Evolutionary conservation across 345 rosid genomes (phyloP).

Genomic region (Aquilaria yunnanensis): DNA sequence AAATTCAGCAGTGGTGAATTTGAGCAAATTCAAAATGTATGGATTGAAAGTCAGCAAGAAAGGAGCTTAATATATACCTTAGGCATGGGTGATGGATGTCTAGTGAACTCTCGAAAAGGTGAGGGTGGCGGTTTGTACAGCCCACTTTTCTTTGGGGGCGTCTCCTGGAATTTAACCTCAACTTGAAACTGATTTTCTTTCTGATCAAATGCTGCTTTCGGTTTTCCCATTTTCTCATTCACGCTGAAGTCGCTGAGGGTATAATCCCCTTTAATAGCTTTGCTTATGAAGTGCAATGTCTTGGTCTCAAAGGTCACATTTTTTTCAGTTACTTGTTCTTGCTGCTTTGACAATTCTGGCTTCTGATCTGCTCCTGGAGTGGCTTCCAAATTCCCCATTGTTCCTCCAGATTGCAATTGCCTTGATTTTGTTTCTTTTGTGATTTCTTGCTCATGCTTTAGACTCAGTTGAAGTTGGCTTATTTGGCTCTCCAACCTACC

Average conservation of each 20-base stretch:
- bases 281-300: slow-evolving; percentile 86
- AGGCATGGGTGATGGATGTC: slow-evolving; percentile 52
- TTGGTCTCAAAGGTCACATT: slow-evolving; percentile 60
- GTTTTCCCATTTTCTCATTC: slow-evolving; percentile 32
- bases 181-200: slow-evolving; percentile 39
- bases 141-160: slow-evolving; percentile 35
- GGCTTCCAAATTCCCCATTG: slow-evolving; percentile 7
- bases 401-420: slow-evolving; percentile 28
- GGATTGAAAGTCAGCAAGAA: no score
- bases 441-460: slow-evolving; percentile 54
- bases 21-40: no score
- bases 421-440: slow-evolving; percentile 43
- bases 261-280: slow-evolving; percentile 82
- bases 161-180: slow-evolving; percentile 42
- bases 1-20: no score
- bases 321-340: slow-evolving; percentile 33
- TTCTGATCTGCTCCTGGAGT: slow-evolving; percentile 5
- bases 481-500: slow-evolving; percentile 62
- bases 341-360: slow-evolving; percentile 20
- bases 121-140: slow-evolving; percentile 49
- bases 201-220: slow-evolving; percentile 26
- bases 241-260: slow-evolving; percentile 40
- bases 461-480: slow-evolving; percentile 47
- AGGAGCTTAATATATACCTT: no score
- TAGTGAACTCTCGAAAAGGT: slow-evolving; percentile 52